Conservation (phyloP, 768 basidiomycete genomes). For the Suillus occidentalis region DNA sequence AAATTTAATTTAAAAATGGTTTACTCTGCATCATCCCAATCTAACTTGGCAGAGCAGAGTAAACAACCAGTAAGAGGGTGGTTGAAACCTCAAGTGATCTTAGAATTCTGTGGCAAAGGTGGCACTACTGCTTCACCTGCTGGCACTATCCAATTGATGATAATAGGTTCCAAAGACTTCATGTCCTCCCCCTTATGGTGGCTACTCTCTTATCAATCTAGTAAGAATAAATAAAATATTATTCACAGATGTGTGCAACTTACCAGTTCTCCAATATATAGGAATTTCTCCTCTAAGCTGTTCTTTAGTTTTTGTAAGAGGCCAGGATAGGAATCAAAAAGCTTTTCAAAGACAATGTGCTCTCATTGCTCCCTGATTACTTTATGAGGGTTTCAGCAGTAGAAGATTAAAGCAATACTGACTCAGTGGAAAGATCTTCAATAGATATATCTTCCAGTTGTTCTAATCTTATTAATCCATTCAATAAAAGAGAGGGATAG, state of each 20-base stretch:
- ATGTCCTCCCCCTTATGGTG: slow-evolving; percentile 15
- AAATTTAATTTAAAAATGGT: neutral
- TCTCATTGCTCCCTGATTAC: neutral
- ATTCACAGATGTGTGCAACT: neutral
- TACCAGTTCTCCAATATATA: slow-evolving; percentile 19
- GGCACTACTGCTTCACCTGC: slow-evolving; percentile 12
- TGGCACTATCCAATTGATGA: slow-evolving; percentile 26
- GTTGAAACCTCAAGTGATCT: slow-evolving; percentile 16
- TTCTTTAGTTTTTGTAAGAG: slow-evolving; percentile 8
- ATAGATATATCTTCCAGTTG: slow-evolving; percentile 7
- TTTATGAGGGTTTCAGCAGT: neutral
- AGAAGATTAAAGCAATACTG: neutral
- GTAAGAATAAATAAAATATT: neutral
- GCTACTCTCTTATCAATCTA: slow-evolving; percentile 28
- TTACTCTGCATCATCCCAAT: slow-evolving; percentile 22
- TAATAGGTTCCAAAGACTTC: slow-evolving; percentile 17
- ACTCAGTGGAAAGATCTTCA: neutral
- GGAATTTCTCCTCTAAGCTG: slow-evolving; percentile 17
- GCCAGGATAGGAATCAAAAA: slow-evolving; percentile 9
- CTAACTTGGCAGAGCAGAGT: slow-evolving; percentile 20
- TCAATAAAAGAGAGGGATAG: slow-evolving; percentile 2
- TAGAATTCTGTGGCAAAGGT: slow-evolving; percentile 14
- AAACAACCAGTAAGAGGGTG: slow-evolving; percentile 21
- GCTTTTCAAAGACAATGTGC: neutral
- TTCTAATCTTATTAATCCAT: slow-evolving; percentile 6